These are phyloP conservation scores for Neofusicoccum umdonicola DNA, from an alignment of 2,329 filamentous ascomycete species.

Conservation along the genomic window DNA sequence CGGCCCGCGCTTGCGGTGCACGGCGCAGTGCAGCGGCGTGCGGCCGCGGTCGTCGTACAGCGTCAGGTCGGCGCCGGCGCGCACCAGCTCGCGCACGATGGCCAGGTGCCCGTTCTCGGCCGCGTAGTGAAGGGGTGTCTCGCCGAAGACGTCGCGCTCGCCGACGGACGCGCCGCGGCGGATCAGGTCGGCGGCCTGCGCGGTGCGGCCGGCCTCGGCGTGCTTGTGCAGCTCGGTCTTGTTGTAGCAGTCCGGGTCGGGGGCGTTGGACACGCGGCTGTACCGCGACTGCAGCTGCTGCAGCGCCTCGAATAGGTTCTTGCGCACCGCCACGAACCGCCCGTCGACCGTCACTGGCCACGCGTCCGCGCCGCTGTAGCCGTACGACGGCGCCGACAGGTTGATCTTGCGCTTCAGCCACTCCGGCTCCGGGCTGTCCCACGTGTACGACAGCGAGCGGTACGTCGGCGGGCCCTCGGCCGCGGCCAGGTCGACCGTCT, in stretches of 20 bases:
- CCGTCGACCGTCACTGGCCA: not conserved
- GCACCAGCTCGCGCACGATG: not conserved
- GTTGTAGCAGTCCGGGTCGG: not conserved
- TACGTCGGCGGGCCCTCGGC: not conserved
- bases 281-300: not conserved
- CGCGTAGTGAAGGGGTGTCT: slow-evolving; percentile 8
- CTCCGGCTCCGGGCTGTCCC: not conserved
- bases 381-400: not conserved
- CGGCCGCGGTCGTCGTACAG: not conserved
- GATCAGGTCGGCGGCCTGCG: not conserved
- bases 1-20: not conserved
- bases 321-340: not conserved
- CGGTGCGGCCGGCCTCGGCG: not conserved
- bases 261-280: too few relatives aligned
- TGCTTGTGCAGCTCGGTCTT: not conserved
- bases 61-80: not conserved
- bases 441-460: not conserved
- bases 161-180: not conserved
- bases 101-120: not conserved
- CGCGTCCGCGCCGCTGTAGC: not conserved
- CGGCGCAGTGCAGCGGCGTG: slow-evolving; percentile 2
- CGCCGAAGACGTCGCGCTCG: not conserved
- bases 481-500: not conserved
- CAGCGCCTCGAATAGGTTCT: slow-evolving; percentile 12
- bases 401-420: not conserved